Evolutionary conservation across 495 filamentous ascomycete species (phyloP).

Genomic region (Lasiosphaeria miniovina): DNA sequence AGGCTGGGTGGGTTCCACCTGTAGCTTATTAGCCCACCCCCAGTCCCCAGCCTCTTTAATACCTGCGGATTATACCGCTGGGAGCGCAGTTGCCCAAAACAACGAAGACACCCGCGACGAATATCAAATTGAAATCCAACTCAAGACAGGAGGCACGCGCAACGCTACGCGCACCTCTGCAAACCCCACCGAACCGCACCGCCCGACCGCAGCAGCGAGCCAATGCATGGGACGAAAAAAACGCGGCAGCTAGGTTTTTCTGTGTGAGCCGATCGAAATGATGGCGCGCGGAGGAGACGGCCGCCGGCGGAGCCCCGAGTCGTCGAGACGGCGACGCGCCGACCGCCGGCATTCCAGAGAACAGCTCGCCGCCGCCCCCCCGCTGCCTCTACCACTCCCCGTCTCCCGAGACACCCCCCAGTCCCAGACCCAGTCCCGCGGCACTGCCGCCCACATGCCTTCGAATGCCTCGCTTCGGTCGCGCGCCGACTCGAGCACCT

Average conservation of each 20-base stretch:
- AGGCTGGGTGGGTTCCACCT: no score
- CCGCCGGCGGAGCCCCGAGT: constrained; percentile 50
- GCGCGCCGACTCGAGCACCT: constrained; percentile 37
- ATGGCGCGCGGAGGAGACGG: constrained; percentile 33
- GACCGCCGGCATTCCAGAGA: constrained; percentile 45
- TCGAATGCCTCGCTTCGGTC: constrained; percentile 27
- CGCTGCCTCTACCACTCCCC: background rate
- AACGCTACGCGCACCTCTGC: background rate
- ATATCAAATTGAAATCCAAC: no score
- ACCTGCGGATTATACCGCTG: no score
- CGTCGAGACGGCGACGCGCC: constrained; percentile 48
- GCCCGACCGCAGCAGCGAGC: constrained; percentile 1
- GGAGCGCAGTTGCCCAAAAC: no score
- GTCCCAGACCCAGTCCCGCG: constrained; percentile 34
- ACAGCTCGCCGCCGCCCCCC: constrained; percentile 35
- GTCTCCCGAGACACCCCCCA: constrained; percentile 19
- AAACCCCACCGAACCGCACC: constrained; percentile 11
- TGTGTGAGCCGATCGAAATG: constrained; percentile 24
- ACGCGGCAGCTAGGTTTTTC: no score
- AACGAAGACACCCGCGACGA: no score
- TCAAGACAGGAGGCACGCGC: background rate
- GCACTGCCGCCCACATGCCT: constrained; percentile 27
- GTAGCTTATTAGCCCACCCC: no score
- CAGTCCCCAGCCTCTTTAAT: no score
- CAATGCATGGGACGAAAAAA: constrained; percentile 27